Evolutionary conservation across 1,284 basidiomycete genomes (phyloP).

Genomic region (Apiotrichum laibachii): DNA sequence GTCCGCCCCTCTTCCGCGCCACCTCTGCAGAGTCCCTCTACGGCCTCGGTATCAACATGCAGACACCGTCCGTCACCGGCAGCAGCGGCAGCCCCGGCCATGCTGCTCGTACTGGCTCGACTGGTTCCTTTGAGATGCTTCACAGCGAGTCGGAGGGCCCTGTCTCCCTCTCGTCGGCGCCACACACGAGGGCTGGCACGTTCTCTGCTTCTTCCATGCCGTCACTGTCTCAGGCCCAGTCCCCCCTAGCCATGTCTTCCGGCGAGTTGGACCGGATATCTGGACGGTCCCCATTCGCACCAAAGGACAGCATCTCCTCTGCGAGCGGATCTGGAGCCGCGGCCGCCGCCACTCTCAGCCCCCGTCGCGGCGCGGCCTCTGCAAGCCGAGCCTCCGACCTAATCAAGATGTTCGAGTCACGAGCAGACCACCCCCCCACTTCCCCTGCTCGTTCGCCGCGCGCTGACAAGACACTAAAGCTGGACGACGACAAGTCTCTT

Average conservation of each 20-base stretch:
- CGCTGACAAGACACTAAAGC: background rate
- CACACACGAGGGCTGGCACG: background rate
- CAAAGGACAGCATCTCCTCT: background rate
- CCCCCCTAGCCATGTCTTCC: background rate
- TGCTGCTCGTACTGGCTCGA: no score
- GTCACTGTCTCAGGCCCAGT: background rate
- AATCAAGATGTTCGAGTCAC: conserved; percentile 12
- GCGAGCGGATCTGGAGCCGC: background rate
- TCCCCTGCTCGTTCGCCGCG: background rate
- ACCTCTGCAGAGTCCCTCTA: background rate
- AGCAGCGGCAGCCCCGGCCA: background rate
- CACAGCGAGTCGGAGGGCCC: background rate
- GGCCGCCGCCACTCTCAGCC: background rate
- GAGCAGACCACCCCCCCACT: background rate
- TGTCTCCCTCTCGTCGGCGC: background rate
- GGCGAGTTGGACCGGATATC: background rate
- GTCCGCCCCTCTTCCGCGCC: background rate
- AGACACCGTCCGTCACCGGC: no score
- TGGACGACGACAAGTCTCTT: conserved; percentile 2
- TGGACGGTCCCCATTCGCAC: background rate
- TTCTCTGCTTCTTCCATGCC: background rate
- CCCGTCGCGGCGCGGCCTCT: background rate
- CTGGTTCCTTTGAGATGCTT: background rate
- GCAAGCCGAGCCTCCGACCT: conserved; percentile 6
- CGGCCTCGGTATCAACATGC: conserved; percentile 13